Evolutionary conservation across 768 basidiomycete genomes (phyloP).

Genomic region (Suillus subalutaceus): DNA sequence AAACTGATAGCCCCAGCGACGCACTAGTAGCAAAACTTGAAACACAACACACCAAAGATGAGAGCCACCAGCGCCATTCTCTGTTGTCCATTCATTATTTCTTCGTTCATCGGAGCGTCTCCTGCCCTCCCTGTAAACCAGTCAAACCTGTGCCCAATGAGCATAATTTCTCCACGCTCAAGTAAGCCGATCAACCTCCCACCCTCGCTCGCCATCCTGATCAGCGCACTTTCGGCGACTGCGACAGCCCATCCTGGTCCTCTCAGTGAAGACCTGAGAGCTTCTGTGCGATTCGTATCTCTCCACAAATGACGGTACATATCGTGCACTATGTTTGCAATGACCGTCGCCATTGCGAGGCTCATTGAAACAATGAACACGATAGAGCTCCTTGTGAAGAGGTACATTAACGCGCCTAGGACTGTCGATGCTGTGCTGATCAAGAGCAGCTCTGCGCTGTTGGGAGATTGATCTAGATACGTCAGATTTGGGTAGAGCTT

Average conservation of each 20-base stretch:
- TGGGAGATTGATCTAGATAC: slow-evolving; percentile 50
- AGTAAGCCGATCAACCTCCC: slow-evolving; percentile 50
- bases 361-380: slow-evolving; percentile 23
- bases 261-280: slow-evolving; percentile 37
- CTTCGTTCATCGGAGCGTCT: slow-evolving; percentile 45
- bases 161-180: slow-evolving; percentile 42
- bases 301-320: slow-evolving; percentile 49
- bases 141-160: slow-evolving; percentile 51
- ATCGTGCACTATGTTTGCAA: slow-evolving; percentile 51
- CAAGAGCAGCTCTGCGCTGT: slow-evolving; percentile 49
- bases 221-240: slow-evolving; percentile 50
- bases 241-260: slow-evolving; percentile 45
- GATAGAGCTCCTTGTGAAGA: slow-evolving; percentile 18
- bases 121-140: slow-evolving; percentile 53
- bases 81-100: slow-evolving; percentile 44
- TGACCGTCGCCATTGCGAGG: slow-evolving; percentile 31
- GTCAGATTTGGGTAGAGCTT: slow-evolving; percentile 48
- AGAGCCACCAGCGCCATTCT: slow-evolving; percentile 27
- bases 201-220: slow-evolving; percentile 53
- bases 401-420: slow-evolving; percentile 19
- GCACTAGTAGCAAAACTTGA: background rate
- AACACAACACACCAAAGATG: background rate
- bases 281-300: slow-evolving; percentile 37
- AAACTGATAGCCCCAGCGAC: background rate
- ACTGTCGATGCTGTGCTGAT: slow-evolving; percentile 21